Evolutionary conservation across 2,329 filamentous ascomycete species (phyloP), one percentile per base, ranked within the genome.

Genomic region (Gnomoniopsis sp.): DNA sequence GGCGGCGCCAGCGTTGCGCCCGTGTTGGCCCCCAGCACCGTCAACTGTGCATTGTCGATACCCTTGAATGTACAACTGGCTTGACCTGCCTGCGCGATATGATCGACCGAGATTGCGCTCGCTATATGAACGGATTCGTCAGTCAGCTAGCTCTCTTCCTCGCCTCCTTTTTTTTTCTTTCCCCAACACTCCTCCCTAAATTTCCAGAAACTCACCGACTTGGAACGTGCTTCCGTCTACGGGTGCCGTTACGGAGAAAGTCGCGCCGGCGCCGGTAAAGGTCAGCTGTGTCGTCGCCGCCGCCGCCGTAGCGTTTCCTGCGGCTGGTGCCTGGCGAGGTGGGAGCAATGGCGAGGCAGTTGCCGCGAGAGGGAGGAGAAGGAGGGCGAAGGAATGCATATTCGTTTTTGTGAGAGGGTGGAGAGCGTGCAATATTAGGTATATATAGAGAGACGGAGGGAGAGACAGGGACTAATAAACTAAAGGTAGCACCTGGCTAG

Each of bases 1-100:
- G 58, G 58, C 26, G 58, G 54, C 36, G 58, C 58, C 26, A 60
- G 49, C 10, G 54, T 60, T 21, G 54, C 58, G 21, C 58, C 58
- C 10, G 30, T 41, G 21, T 47, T 49, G 14, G 58, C 38, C 2
- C 54, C 54, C 1, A 57, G 19, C 8, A 57, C 50, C 4, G 54
- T 53, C 14, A 60, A 49, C 49, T 57, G 53, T 14, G 53, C 44
- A 1, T 50, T 54, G 19, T 58, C 44, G 22, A 60, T 26, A 2
- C 54, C 54, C n/a, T 23, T 26, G 14, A 53, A 58, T 1, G 49
- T 38, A 19, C 58, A 60, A 54, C 36, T 57, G 8, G 49, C 58
- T 23, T 54, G 36, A 17, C 58, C 58, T 10, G 30, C 38, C 36
- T 60, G 58, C 2, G 58, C 21, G 22, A 60, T 58, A n/a, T 48